phyloP scores from a whole-genome alignment of 495 filamentous ascomycete genomes.

The Neurospora tetrasperma region DNA sequence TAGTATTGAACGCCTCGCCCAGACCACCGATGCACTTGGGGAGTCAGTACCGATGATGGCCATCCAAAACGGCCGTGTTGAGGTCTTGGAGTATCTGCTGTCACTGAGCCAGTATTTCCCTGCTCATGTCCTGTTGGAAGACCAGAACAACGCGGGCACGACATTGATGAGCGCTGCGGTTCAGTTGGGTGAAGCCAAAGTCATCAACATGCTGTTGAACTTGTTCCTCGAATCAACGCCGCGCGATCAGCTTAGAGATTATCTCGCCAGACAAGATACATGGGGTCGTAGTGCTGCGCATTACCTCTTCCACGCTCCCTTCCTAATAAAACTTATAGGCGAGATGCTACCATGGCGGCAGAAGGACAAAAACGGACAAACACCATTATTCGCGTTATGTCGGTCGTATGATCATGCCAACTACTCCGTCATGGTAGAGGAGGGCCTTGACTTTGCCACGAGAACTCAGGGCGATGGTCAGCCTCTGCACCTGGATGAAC shows the following conservation, averaged over 20 bases:
- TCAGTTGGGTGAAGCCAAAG: conserved; percentile 65
- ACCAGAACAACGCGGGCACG: conserved; percentile 79
- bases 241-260: conserved; percentile 43
- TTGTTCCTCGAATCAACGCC: conserved; percentile 34
- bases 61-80: conserved; percentile 61
- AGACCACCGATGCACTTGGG: conserved; percentile 70
- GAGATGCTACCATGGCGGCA: conserved; percentile 74
- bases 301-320: conserved; percentile 90
- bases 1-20: conserved; percentile 68
- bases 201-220: conserved; percentile 66
- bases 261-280: conserved; percentile 66
- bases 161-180: conserved; percentile 91
- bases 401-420: conserved; percentile 89
- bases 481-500: conserved; percentile 81
- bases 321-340: conserved; percentile 64
- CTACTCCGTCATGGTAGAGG: conserved; percentile 76
- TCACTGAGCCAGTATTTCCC: conserved; percentile 65
- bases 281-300: conserved; percentile 85
- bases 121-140: conserved; percentile 56
- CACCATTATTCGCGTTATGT: conserved; percentile 87
- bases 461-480: conserved; percentile 63
- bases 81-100: conserved; percentile 68
- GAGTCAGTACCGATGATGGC: conserved; percentile 97
- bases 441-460: conserved; percentile 65
- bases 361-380: conserved; percentile 93